Evolutionary conservation across 768 basidiomycete species (phyloP), one percentile per base, ranked within the genome.

Genomic region (Cyclocybe aegerita): DNA sequence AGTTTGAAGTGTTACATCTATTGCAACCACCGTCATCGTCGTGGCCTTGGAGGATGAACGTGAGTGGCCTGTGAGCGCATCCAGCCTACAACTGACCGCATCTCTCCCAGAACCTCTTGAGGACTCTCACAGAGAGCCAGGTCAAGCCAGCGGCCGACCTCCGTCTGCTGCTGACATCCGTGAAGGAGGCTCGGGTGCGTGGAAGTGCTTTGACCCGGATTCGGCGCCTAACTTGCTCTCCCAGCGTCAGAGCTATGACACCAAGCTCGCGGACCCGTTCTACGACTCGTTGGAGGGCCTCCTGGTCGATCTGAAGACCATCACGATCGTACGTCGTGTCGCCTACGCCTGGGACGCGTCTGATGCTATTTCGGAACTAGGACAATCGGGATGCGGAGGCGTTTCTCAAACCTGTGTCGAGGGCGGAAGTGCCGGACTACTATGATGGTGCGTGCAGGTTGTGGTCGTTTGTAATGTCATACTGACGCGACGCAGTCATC

Each of bases 231-330:
- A 63, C 46, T 44, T 48, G 17, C 14, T 54, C 39, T 44, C 54
- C 36, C 59, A 73, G 66, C 71, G 66, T 7, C 62, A 70, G 59
- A 80, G 75, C 59, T 72, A 82, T 55, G 89, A 91, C 64, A 65
- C 72, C 35, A 91, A 92, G 66, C 76, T 86, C 14, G 79, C 86
- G 11, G 94, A 97, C 63, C 84, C 88, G 11, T 99, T 98, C 76
- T 93, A 91, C 59, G 96, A 98, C 55, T 90, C 91, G 0, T 77
- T 98, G 44, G 97, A 99, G 62, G 89, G 90, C 53, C 77, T 98
- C 32, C 71, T 97, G 45, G 71, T 73, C 34, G 97, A 99, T 76
- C 78, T 99, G 55, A 87, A 88, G 62, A 87, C 80, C 61, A 81
- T 83, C 54, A 83, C 83, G 14, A 79, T 86, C 69, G 85, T 86